These are phyloP conservation scores for Mortierella sp. DNA, from an alignment of 371 early-diverging fungal genomes.

Conservation along the genomic window DNA sequence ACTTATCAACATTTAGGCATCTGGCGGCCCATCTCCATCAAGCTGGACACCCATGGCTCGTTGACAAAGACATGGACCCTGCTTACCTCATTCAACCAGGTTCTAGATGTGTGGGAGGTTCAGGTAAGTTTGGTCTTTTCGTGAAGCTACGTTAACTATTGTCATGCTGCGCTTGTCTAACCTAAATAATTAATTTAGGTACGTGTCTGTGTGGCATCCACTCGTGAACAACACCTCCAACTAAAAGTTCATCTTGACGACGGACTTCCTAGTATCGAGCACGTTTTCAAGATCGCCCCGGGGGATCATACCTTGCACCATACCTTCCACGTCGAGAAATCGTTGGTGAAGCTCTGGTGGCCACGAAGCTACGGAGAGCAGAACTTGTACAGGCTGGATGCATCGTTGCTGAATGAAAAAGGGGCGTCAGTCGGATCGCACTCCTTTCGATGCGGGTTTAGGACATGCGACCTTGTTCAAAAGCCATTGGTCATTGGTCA, in stretches of 20 bases:
- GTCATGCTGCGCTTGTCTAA: background rate
- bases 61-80: conserved; percentile 33
- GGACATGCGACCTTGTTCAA: conserved; percentile 40
- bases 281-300: background rate
- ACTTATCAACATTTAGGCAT: conserved; percentile 21
- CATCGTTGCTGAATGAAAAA: conserved; percentile 33
- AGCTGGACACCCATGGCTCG: conserved; percentile 17
- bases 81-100: background rate
- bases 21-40: conserved; percentile 47
- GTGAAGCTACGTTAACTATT: background rate
- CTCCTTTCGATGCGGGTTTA: conserved; percentile 33
- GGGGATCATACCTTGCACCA: background rate
- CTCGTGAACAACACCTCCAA: background rate
- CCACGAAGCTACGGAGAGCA: conserved; percentile 61
- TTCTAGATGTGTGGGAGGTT: conserved; percentile 19
- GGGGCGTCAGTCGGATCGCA: conserved; percentile 15
- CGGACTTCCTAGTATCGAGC: background rate
- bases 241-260: background rate
- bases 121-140: conserved; percentile 10
- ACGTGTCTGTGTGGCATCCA: background rate
- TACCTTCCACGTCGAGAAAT: background rate
- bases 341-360: conserved; percentile 57
- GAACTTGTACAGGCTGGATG: conserved; percentile 45
- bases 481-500: conserved; percentile 18
- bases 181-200: conserved; percentile 4